Conservation (phyloP, 2,329 filamentous ascomycete species). For the Scleromitrula shiraiana region DNA sequence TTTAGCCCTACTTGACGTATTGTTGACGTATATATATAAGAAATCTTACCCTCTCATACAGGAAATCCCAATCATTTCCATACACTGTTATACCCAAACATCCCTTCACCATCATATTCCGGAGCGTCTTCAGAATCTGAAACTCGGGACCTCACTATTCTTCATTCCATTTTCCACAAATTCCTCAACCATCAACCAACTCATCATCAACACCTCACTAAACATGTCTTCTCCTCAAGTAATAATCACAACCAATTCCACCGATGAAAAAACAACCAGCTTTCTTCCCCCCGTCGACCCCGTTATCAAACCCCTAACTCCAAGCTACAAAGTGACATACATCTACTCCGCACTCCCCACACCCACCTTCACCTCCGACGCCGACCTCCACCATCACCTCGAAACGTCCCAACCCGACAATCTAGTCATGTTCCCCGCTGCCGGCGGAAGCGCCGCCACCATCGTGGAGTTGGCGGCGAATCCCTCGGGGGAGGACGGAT, state of each 20-base stretch:
- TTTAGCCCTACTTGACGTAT: too few relatives aligned
- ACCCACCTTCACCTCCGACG: constrained; percentile 4
- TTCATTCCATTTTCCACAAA: too few relatives aligned
- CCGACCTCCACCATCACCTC: background rate
- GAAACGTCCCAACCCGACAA: background rate
- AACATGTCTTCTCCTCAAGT: background rate
- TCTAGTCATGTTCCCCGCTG: background rate
- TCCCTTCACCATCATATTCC: too few relatives aligned
- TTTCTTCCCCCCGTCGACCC: background rate
- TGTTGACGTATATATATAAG: too few relatives aligned
- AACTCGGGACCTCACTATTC: too few relatives aligned
- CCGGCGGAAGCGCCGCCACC: constrained; percentile 3
- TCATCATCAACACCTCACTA: too few relatives aligned
- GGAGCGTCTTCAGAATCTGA: too few relatives aligned
- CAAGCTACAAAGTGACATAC: background rate
- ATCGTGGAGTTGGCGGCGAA: constrained; percentile 13
- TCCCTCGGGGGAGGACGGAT: background rate
- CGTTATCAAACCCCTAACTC: background rate
- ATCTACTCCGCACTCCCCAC: constrained; percentile 13
- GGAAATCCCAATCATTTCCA: too few relatives aligned
- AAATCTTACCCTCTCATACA: too few relatives aligned
- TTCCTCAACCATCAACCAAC: too few relatives aligned
- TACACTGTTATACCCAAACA: too few relatives aligned
- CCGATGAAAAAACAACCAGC: background rate
- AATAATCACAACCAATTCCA: background rate